These are phyloP conservation scores for Coemansia sp. DNA, from an alignment of 192 early-diverging fungal species.

Conservation along the genomic window DNA sequence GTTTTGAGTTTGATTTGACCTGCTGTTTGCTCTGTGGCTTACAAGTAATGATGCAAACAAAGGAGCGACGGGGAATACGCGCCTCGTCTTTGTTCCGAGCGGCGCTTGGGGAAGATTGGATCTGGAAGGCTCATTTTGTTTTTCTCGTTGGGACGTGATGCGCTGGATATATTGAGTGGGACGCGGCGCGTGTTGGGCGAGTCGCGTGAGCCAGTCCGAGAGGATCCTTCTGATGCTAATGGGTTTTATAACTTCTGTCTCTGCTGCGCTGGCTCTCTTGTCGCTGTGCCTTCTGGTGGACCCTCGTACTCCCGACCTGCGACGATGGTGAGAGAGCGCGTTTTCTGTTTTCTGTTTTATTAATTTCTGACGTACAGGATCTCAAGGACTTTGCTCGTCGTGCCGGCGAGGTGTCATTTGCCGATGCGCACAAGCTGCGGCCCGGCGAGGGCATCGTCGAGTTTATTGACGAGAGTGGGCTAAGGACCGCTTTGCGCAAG, in stretches of 20 bases:
- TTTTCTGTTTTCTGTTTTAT: neutral
- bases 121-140: conserved; percentile 41
- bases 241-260: neutral
- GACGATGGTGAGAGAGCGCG: neutral
- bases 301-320: neutral
- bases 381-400: conserved; percentile 94
- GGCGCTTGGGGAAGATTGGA: conserved; percentile 28
- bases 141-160: too few species aligned
- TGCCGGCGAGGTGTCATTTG: conserved; percentile 90
- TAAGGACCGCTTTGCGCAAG: conserved; percentile 79
- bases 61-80: too few species aligned
- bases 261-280: conserved; percentile 4
- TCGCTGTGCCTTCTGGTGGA: neutral
- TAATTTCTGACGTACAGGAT: conserved; percentile 58
- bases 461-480: conserved; percentile 73
- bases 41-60: too few species aligned
- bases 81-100: conserved; percentile 17
- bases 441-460: conserved; percentile 89
- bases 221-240: conserved; percentile 2
- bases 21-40: too few species aligned
- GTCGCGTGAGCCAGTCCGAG: conserved; percentile 9
- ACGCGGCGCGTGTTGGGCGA: conserved; percentile 13
- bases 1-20: too few species aligned
- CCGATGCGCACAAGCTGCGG: conserved; percentile 79
- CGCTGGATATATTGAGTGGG: conserved; percentile 17